phyloP scores from a whole-genome alignment of 495 filamentous ascomycete genomes.

The Hypoxylon fuscum region DNA sequence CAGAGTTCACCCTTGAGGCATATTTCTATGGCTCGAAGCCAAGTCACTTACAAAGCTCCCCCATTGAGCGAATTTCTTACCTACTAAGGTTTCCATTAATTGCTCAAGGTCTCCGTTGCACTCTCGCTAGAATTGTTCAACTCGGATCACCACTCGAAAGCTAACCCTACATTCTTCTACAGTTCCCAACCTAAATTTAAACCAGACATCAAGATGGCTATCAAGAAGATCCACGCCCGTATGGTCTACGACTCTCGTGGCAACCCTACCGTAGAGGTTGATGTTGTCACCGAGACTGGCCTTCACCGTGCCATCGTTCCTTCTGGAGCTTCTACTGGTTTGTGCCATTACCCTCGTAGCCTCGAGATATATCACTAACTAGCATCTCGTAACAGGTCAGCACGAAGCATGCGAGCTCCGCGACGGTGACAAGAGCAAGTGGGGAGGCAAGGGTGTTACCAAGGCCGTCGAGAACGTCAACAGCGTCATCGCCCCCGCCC shows the following conservation, averaged over 20 bases:
- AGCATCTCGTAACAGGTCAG: constrained; percentile 68
- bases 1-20: constrained; percentile 37
- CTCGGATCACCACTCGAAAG: constrained; percentile 5
- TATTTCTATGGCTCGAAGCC: constrained; percentile 30
- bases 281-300: constrained; percentile 94
- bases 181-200: constrained; percentile 18
- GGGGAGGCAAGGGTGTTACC: constrained; percentile 95
- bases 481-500: constrained; percentile 84
- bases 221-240: constrained; percentile 98
- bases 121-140: too few relatives aligned
- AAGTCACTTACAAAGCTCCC: constrained; percentile 18
- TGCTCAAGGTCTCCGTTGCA: constrained; percentile 1
- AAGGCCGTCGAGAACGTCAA: constrained; percentile 98
- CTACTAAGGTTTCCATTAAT: constrained; percentile 11
- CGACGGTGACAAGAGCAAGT: constrained; percentile 97
- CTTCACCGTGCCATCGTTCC: constrained; percentile 99
- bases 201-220: constrained; percentile 74
- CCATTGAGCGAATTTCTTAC: constrained; percentile 36
- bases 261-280: constrained; percentile 93
- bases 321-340: constrained; percentile 96
- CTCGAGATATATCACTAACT: constrained; percentile 27
- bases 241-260: constrained; percentile 99
- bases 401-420: constrained; percentile 99
- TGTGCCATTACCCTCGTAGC: constrained; percentile 44
- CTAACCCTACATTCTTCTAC: constrained; percentile 24